Evolutionary conservation across 2,329 filamentous ascomycete genomes (phyloP).

Genomic region (Penicillium olsonii): DNA sequence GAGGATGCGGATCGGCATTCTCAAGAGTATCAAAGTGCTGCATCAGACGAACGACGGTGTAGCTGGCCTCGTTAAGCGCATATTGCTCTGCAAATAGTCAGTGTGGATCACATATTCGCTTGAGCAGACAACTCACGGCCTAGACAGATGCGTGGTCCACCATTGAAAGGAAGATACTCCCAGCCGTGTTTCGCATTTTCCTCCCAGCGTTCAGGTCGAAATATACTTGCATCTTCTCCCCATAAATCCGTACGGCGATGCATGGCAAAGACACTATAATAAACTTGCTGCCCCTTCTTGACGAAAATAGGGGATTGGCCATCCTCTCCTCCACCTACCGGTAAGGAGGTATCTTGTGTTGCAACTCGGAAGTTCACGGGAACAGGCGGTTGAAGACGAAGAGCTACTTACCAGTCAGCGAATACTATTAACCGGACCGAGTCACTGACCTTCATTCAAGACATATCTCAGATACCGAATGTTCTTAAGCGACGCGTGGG

Average conservation of each 20-base stretch:
- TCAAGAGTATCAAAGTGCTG: constrained; percentile 41
- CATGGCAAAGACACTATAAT: constrained; percentile 71
- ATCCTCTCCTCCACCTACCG: constrained; percentile 62
- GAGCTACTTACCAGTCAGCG: constrained; percentile 22
- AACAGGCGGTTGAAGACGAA: constrained; percentile 49
- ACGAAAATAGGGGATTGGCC: constrained; percentile 61
- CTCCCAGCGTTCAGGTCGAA: constrained; percentile 55
- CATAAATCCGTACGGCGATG: constrained; percentile 62
- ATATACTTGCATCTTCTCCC: constrained; percentile 47
- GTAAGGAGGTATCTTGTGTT: constrained; percentile 45
- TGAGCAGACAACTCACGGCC: constrained; percentile 33
- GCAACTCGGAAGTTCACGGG: constrained; percentile 49
- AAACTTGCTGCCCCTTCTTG: constrained; percentile 64
- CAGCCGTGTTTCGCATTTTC: constrained; percentile 35
- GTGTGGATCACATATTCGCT: background rate
- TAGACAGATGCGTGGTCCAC: constrained; percentile 43
- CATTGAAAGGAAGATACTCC: constrained; percentile 43
- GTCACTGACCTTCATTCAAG: constrained; percentile 36
- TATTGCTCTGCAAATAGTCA: constrained; percentile 40
- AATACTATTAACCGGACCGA: background rate
- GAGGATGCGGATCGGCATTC: constrained; percentile 33
- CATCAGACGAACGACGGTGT: constrained; percentile 39
- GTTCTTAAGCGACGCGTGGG: constrained; percentile 46
- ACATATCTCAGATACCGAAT: constrained; percentile 43
- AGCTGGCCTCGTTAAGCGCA: constrained; percentile 45